A percentile compares a stretch with the other conserved stretches of the same genome.
Evolutionary conservation across 2,329 filamentous ascomycete genomes (phyloP).

Genomic region (Sarocladium brachiariae): DNA sequence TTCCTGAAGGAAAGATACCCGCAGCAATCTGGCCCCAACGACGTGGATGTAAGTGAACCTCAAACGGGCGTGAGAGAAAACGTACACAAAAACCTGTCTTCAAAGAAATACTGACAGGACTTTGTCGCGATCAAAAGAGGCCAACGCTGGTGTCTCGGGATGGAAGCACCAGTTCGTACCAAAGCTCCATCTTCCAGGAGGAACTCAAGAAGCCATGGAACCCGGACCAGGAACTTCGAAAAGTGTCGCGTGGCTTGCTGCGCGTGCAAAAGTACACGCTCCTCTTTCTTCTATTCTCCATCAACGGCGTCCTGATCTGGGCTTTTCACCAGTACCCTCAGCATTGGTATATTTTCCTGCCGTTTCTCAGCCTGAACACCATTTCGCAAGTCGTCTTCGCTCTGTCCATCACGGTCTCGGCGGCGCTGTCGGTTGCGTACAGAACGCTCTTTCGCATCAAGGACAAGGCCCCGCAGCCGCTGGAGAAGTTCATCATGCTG

Average conservation of each 20-base stretch:
- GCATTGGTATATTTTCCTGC: conserved; percentile 36
- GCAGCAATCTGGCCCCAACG: no score
- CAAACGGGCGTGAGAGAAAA: no score
- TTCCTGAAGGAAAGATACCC: background rate
- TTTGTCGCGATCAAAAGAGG: no score
- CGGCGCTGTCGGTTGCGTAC: conserved; percentile 20
- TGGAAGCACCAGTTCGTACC: conserved; percentile 2
- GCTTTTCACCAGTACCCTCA: conserved; percentile 31
- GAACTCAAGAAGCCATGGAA: conserved; percentile 30
- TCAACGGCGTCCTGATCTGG: conserved; percentile 31
- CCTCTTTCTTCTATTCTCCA: conserved; percentile 25
- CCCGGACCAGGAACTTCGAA: conserved; percentile 31
- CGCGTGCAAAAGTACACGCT: conserved; percentile 32
- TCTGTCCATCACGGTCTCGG: conserved; percentile 22
- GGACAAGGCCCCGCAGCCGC: conserved; percentile 22
- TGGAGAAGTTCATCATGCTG: conserved; percentile 37
- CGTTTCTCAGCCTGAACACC: conserved; percentile 39
- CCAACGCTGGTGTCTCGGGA: background rate
- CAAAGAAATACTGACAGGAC: no score
- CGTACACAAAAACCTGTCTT: no score
- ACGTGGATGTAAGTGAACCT: no score
- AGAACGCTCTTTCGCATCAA: conserved; percentile 21
- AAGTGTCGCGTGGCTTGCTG: conserved; percentile 29
- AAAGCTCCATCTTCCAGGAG: conserved; percentile 8
- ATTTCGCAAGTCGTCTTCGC: conserved; percentile 36